phyloP scores from a whole-genome alignment of 805 yeast genomes.

The Metschnikowia koreensis region DNA sequence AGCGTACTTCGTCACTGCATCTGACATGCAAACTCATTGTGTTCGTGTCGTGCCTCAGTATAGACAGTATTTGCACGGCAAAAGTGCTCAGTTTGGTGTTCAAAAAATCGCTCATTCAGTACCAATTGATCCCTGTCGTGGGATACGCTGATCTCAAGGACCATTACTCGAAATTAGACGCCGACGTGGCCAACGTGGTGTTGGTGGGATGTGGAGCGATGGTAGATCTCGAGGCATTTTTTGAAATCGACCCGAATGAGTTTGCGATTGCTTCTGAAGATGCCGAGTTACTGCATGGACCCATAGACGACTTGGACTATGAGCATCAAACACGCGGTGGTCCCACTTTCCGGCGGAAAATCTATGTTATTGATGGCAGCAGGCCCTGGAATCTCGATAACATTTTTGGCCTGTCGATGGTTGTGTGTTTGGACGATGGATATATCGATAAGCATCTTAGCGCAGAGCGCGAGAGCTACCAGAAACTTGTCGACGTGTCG shows the following conservation, averaged over 20 bases:
- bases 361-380: conserved; percentile 87
- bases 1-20: conserved; percentile 75
- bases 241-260: conserved; percentile 59
- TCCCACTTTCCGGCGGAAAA: conserved; percentile 46
- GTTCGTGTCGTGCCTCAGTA: conserved; percentile 85
- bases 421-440: conserved; percentile 88
- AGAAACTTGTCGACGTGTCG: conserved; percentile 35
- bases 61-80: conserved; percentile 90
- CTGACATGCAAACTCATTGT: conserved; percentile 87
- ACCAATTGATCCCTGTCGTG: conserved; percentile 86
- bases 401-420: conserved; percentile 74
- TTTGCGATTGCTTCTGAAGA: conserved; percentile 34
- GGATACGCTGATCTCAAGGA: conserved; percentile 78
- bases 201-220: conserved; percentile 92
- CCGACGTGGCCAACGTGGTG: conserved; percentile 71
- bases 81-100: conserved; percentile 68
- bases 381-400: conserved; percentile 97
- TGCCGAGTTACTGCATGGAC: conserved; percentile 10
- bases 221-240: conserved; percentile 75
- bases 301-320: conserved; percentile 21
- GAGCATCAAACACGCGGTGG: conserved; percentile 12
- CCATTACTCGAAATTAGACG: conserved; percentile 65
- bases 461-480: conserved; percentile 63
- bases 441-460: conserved; percentile 56
- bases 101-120: conserved; percentile 79